phyloP scores from a whole-genome alignment of 345 rosid species.

The Pelargonium nanum region DNA sequence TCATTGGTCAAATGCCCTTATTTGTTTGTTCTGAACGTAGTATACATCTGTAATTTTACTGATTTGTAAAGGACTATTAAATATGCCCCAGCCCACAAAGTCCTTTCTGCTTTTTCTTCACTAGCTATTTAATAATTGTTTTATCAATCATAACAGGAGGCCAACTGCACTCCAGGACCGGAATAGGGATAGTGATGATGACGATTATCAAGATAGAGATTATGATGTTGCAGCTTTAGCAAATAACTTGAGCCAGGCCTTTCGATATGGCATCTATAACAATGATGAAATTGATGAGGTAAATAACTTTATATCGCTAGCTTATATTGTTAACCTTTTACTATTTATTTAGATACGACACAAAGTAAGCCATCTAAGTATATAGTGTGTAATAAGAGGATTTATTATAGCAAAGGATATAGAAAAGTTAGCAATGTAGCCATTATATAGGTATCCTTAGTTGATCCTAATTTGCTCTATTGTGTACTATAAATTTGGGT shows the following conservation, averaged over 20 bases:
- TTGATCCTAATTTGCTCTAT: too few relatives aligned
- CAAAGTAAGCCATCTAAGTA: background rate
- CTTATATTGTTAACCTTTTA: background rate
- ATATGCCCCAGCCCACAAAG: background rate
- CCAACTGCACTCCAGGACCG: constrained; percentile 80
- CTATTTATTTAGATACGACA: background rate
- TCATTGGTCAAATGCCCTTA: too few relatives aligned
- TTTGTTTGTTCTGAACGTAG: background rate
- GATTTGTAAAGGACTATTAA: background rate
- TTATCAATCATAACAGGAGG: constrained; percentile 47
- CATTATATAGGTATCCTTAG: too few relatives aligned
- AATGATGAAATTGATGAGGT: constrained; percentile 83
- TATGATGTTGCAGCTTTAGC: constrained; percentile 91
- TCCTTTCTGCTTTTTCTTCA: background rate
- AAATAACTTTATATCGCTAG: background rate
- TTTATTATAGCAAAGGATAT: too few relatives aligned
- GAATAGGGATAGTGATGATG: constrained; percentile 81
- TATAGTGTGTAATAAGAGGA: too few relatives aligned
- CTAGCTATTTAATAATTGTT: background rate
- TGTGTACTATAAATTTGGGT: too few relatives aligned
- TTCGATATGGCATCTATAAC: constrained; percentile 74
- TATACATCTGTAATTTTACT: too few relatives aligned
- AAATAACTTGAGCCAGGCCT: constrained; percentile 86
- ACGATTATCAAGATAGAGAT: constrained; percentile 90
- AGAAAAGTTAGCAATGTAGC: background rate